Conservation (phyloP, 1,284 basidiomycete species). For the Puccinia horiana region DNA sequence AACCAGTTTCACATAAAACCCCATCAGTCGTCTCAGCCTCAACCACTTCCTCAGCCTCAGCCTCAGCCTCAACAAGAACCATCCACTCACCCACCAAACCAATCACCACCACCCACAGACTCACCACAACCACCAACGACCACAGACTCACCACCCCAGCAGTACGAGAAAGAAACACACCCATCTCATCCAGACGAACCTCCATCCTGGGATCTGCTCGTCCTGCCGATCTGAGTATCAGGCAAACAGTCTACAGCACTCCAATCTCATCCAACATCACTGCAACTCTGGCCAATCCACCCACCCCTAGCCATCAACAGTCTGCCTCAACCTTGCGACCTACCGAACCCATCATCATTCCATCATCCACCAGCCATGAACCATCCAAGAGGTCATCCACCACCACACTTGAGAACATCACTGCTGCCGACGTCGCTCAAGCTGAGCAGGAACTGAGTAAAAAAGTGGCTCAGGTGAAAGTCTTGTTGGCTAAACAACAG, state of each 20-base stretch:
- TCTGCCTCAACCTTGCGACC: neutral
- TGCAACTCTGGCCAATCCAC: neutral
- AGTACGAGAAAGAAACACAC: neutral
- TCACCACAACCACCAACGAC: neutral
- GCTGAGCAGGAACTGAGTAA: conserved; percentile 5
- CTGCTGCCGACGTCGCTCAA: neutral
- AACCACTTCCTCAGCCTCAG: neutral
- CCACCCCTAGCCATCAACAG: neutral
- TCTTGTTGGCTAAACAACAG: neutral
- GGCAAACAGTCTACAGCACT: neutral
- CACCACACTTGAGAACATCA: neutral
- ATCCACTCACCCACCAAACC: neutral
- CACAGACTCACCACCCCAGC: neutral
- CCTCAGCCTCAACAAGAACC: no score
- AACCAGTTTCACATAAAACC: no score
- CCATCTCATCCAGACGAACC: neutral
- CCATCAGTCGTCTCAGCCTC: no score
- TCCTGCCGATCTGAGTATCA: neutral
- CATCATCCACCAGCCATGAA: neutral
- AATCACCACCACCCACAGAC: neutral
- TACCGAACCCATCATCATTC: neutral
- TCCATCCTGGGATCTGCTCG: neutral
- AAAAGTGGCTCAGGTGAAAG: conserved; percentile 16
- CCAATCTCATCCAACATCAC: neutral
- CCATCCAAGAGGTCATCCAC: neutral